Evolutionary conservation across 768 basidiomycete genomes (phyloP), one percentile per base, ranked within the genome.

Genomic region (Rhodotorula kratochvilovae): DNA sequence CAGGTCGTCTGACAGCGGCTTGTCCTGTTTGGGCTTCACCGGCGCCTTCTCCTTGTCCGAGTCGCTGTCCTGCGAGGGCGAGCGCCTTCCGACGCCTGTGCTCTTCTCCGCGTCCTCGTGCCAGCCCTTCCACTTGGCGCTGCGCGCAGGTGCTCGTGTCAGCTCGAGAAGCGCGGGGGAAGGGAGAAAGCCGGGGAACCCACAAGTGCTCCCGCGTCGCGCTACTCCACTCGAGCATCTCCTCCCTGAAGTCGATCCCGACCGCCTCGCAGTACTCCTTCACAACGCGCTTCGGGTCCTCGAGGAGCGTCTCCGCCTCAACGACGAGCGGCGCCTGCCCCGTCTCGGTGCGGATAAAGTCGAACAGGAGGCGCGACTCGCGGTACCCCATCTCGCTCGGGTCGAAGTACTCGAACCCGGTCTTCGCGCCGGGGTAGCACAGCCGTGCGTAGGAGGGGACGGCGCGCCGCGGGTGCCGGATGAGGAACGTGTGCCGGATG

Each of bases 381-480:
- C 46, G 42, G 63, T 78, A 72, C 17, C 78, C 78, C 53, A 76
- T 77, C 55, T 79, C 78, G 35, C 59, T 42, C 7, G 66, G 63
- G 51, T 78, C 77, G 31, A 77, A 79, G 39, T 70, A 77, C 35
- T 79, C 74, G 71, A 79, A 79, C 2, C 76, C 77, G 5, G 78
- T 79, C n/a, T 65, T 58, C 25, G 61, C 54, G n/a, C 74, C 76
- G 23, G 76, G 76, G 51, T 63, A 69, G 63, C 78, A 79, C 21
- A 79, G 71, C 7, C 74, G 67, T 23, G 74, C 68, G 68, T 77
- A 77, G 0, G 77, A 76, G 5, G 77, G 77, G 4, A 78, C 71
- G 36, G 78, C 78, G 42, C 77, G 77, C 25, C 48, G 16, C 8
- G 78, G 78, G 23, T 76, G 72, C 13, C 78, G 74, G 60, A 79